These are phyloP conservation scores for Naganishia vishniacii DNA, from an alignment of 768 basidiomycete genomes.

Conservation along the genomic window DNA sequence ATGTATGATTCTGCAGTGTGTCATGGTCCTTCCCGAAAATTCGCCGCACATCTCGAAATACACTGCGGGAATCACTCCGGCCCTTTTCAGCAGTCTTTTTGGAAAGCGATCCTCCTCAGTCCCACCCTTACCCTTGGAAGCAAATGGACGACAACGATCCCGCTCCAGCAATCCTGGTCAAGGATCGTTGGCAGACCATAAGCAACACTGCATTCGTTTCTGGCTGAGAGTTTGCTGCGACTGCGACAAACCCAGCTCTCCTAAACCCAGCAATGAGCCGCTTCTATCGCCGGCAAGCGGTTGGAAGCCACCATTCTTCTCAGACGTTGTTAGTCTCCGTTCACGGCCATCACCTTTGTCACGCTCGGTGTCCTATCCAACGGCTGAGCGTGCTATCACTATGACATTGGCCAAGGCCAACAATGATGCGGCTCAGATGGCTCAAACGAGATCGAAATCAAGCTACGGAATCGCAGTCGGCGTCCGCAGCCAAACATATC, in stretches of 20 bases:
- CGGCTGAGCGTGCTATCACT: no score
- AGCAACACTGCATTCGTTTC: conserved; percentile 20
- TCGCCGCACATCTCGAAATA: conserved; percentile 17
- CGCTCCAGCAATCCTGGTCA: neutral
- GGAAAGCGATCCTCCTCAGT: conserved; percentile 21
- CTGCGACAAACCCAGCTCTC: neutral
- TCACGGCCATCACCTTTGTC: neutral
- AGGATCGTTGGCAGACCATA: neutral
- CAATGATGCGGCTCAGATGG: no score
- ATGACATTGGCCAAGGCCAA: no score
- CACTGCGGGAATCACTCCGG: neutral
- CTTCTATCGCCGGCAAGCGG: neutral
- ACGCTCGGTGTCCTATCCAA: conserved; percentile 1
- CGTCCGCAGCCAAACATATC: no score
- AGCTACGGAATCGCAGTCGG: no score
- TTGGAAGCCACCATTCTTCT: conserved; percentile 15
- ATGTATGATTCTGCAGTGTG: conserved; percentile 25
- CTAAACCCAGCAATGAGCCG: neutral
- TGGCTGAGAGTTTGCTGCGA: conserved; percentile 22
- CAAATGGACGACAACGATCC: neutral
- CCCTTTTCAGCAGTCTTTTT: conserved; percentile 19
- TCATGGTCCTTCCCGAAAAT: conserved; percentile 15
- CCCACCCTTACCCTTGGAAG: neutral
- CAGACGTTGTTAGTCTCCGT: neutral
- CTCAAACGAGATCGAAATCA: no score